Evolutionary conservation across 768 basidiomycete species (phyloP), one percentile per base, ranked within the genome.

Genomic region (Russula ochroleuca): DNA sequence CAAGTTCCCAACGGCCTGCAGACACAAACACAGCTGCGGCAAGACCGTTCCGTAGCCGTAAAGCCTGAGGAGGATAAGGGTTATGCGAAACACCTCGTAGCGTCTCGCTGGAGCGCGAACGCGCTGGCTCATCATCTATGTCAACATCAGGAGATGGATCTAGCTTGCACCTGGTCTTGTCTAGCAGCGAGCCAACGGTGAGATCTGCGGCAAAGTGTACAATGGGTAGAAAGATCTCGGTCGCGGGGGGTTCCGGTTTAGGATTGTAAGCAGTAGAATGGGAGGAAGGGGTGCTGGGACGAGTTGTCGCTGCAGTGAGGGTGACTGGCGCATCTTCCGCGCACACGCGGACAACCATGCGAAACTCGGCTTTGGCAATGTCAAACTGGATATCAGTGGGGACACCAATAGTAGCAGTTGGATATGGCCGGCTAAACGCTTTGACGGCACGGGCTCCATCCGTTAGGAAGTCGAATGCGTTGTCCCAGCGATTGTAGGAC

Each of bases 141-240:
- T 57, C 59, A 38, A 54, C n/a, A 49, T 59, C 68, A 9, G 21
- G 57, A 33, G 49, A 68, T 68, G 13, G 49, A 41, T 66, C 65
- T 11, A 25, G 53, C 17, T 14, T 59, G 38, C 21, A 31, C n/a
- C 15, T 50, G 38, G 58, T 45, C 40, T 37, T 37, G 45, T 56
- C 49, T 15, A 68, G 56, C 49, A 57, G 57, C 9, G 69, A 41
- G 40, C 69, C 67, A 23, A 72, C 68, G 35, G 75, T 71, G 51
- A 21, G 62, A 23, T 78, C 75, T 64, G 80, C 79, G 3, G 88
- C 91, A 72, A 86, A 99, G 72, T 99, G 97, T 21, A 96, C 86
- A 54, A 93, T 79, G 5, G 97, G 97, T 1, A 98, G 73, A 72
- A 83, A 99, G 23, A 98, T 86, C 79, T 97, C 97, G 21, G 94